phyloP scores from a whole-genome alignment of 352 stramenopile species.

The Globisporangium nagaii region DNA sequence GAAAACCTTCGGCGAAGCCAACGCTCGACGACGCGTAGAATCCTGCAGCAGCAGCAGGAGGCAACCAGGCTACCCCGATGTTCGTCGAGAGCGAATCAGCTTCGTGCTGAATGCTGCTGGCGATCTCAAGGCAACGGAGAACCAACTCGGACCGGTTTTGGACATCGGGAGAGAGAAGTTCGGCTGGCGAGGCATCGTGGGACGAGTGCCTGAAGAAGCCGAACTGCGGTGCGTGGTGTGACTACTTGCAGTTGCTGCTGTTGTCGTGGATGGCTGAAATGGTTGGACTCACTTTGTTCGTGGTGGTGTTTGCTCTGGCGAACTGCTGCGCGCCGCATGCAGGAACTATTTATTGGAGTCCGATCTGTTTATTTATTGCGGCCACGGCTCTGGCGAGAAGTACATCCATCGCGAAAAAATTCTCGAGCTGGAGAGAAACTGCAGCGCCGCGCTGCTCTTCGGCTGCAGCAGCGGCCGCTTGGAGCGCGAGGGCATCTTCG shows the following conservation, averaged over 20 bases:
- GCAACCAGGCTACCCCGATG: not conserved
- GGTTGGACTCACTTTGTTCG: not conserved
- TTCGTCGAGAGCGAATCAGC: slow-evolving; percentile 31
- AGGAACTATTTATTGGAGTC: slow-evolving; percentile 47
- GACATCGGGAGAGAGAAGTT: slow-evolving; percentile 18
- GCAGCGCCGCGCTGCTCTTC: slow-evolving; percentile 91
- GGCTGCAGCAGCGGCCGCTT: slow-evolving; percentile 96
- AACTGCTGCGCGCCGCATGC: no score
- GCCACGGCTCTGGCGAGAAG: slow-evolving; percentile 94
- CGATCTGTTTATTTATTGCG: slow-evolving; percentile 96
- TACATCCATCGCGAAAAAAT: slow-evolving; percentile 87
- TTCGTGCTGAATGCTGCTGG: slow-evolving; percentile 75
- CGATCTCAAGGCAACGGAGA: slow-evolving; percentile 63
- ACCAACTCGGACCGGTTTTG: slow-evolving; percentile 51
- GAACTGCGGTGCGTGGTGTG: slow-evolving; percentile 36
- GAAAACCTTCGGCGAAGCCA: slow-evolving; percentile 14
- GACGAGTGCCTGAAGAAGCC: slow-evolving; percentile 36
- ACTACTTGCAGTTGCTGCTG: not conserved
- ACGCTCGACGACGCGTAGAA: not conserved
- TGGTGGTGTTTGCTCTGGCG: not conserved
- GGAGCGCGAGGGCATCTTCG: slow-evolving; percentile 82
- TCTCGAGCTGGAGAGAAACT: slow-evolving; percentile 34
- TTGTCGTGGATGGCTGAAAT: not conserved
- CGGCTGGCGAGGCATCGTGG: slow-evolving; percentile 50
- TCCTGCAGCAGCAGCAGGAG: not conserved